These are phyloP conservation scores for Dendrocalamus latiflorus DNA, from an alignment of 202 grass and related monocot genomes.

Conservation along the genomic window DNA sequence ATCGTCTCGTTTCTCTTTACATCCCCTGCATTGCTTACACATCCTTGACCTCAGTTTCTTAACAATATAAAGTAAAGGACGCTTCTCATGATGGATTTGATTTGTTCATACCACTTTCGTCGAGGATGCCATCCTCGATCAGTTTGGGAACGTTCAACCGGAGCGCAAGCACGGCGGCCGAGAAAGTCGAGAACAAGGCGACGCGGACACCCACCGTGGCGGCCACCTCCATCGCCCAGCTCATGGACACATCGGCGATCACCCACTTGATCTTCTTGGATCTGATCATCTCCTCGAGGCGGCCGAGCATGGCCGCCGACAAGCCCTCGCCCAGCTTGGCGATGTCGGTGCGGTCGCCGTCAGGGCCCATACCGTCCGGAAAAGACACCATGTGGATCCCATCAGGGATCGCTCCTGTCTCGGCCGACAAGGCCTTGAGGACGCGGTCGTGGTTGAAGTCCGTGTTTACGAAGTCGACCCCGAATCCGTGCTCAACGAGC, in stretches of 20 bases:
- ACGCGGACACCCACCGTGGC: conserved; percentile 3
- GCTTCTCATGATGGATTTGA: not conserved
- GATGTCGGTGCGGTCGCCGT: conserved; percentile 22
- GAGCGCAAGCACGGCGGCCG: not conserved
- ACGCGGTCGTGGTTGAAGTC: conserved; percentile 31
- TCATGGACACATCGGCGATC: conserved; percentile 32
- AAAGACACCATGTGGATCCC: conserved; percentile 32
- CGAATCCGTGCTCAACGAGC: conserved; percentile 24
- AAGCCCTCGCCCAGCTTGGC: not conserved
- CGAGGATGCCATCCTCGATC: conserved; percentile 23
- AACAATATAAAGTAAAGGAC: not conserved
- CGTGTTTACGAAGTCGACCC: conserved; percentile 34
- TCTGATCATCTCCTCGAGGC: conserved; percentile 16
- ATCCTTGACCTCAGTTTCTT: not conserved
- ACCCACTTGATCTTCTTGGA: conserved; percentile 17
- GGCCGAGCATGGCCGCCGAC: conserved; percentile 1
- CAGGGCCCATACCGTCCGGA: conserved; percentile 32
- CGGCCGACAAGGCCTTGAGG: not conserved
- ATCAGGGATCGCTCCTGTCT: not conserved
- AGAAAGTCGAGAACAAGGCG: conserved; percentile 24
- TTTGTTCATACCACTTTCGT: conserved; percentile 18
- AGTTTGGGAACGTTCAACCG: conserved; percentile 16
- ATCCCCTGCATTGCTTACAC: not conserved
- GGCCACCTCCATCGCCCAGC: not conserved
- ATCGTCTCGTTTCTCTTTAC: conserved; percentile 30